These are phyloP conservation scores for Syzygium aqueum DNA, from an alignment of 345 rosid species.

Conservation along the genomic window DNA sequence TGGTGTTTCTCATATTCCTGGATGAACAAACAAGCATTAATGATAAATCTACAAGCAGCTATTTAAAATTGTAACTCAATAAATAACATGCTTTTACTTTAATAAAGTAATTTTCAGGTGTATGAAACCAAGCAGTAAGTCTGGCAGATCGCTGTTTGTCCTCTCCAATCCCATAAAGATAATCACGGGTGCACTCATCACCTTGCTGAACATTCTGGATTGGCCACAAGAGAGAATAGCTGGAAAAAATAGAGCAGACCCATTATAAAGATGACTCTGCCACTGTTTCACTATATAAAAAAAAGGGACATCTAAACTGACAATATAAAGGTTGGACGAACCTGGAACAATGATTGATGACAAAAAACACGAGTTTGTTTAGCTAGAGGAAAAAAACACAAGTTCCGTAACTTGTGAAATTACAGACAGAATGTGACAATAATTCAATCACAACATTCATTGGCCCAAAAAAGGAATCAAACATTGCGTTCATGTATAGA, in stretches of 20 bases:
- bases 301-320: not conserved
- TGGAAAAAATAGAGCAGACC: slow-evolving; percentile 13
- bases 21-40: slow-evolving; percentile 1
- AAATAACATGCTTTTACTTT: slow-evolving; percentile 27
- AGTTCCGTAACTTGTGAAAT: not conserved
- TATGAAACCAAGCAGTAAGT: slow-evolving; percentile 86
- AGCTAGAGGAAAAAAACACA: not conserved
- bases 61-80: not conserved
- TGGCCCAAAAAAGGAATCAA: not conserved
- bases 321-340: not conserved
- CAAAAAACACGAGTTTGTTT: not conserved
- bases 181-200: slow-evolving; percentile 87
- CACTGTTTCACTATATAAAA: not conserved
- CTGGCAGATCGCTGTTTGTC: slow-evolving; percentile 89
- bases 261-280: not conserved
- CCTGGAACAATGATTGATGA: not conserved
- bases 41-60: not conserved
- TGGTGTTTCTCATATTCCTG: slow-evolving; percentile 69
- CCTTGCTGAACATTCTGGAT: slow-evolving; percentile 39
- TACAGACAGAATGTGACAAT: not conserved
- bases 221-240: slow-evolving; percentile 89
- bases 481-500: not conserved
- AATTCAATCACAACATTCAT: not conserved
- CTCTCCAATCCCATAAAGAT: slow-evolving; percentile 80
- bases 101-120: slow-evolving; percentile 73